phyloP scores from a whole-genome alignment of 2,329 filamentous ascomycete genomes.

The Dendrostoma leiphaemia region DNA sequence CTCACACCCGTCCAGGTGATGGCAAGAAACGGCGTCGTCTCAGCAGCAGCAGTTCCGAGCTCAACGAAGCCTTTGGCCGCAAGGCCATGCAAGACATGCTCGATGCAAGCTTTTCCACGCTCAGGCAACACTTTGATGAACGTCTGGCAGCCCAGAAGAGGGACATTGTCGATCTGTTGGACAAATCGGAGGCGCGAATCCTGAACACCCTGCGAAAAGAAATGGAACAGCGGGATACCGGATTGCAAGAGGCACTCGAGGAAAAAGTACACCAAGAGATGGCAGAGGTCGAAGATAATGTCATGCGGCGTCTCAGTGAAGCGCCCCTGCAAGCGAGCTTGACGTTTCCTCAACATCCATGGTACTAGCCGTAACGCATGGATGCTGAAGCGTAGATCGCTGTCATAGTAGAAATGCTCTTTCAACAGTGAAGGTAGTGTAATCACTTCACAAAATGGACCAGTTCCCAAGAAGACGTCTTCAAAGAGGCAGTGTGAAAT shows the following conservation, averaged over 20 bases:
- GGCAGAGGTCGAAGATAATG: constrained; percentile 5
- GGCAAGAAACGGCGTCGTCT: constrained; percentile 9
- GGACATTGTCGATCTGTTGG: constrained; percentile 1
- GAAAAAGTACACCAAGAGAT: not conserved
- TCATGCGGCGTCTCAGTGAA: constrained; percentile 13
- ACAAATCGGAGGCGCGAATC: not conserved
- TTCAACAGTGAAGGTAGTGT: no score
- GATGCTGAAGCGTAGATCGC: no score
- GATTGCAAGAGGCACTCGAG: not conserved
- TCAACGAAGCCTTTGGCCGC: not conserved
- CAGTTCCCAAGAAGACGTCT: no score
- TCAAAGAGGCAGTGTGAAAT: no score
- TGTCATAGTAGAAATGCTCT: no score
- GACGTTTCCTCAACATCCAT: constrained; percentile 11
- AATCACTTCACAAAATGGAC: no score
- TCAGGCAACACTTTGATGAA: constrained; percentile 2
- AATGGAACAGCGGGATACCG: constrained; percentile 1
- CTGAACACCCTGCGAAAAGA: not conserved
- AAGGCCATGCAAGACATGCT: not conserved
- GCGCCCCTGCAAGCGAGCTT: constrained; percentile 5
- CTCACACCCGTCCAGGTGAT: not conserved
- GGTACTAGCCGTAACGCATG: not conserved
- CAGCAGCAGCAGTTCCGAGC: not conserved
- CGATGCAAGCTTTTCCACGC: not conserved
- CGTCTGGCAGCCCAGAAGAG: not conserved